A percentile compares a stretch with the other conserved stretches of the same genome.
Evolutionary conservation across 2,329 filamentous ascomycete species (phyloP).

Genomic region (Elsinoe australis): DNA sequence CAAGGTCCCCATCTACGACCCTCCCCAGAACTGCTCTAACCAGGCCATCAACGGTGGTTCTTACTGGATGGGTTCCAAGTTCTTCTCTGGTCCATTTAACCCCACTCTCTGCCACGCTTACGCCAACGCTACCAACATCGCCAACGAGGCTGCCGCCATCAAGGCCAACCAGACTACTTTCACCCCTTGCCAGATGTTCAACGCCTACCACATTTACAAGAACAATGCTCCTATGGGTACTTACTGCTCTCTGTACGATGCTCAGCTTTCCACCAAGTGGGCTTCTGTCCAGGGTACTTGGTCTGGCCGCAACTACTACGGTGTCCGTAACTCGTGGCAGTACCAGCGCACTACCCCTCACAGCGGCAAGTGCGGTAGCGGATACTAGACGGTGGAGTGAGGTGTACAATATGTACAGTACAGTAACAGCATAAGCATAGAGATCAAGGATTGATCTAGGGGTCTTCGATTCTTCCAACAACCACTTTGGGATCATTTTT

Average conservation of each 20-base stretch:
- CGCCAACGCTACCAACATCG: conserved; percentile 23
- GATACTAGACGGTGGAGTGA: not conserved
- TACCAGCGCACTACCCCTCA: conserved; percentile 17
- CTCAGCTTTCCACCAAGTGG: conserved; percentile 17
- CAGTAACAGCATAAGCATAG: no score
- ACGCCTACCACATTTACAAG: conserved; percentile 23
- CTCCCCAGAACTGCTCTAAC: conserved; percentile 17
- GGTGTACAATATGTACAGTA: no score
- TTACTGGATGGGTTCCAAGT: conserved; percentile 22
- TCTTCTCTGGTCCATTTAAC: conserved; percentile 26
- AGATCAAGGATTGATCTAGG: no score
- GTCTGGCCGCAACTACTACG: conserved; percentile 18
- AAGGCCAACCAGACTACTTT: conserved; percentile 17
- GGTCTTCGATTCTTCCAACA: no score
- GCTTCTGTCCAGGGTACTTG: conserved; percentile 19
- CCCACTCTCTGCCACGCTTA: conserved; percentile 24
- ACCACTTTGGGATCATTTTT: no score
- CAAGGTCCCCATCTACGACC: conserved; percentile 9
- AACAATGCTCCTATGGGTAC: conserved; percentile 21
- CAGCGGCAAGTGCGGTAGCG: conserved; percentile 17
- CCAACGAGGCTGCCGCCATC: conserved; percentile 20
- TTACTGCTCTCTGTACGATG: conserved; percentile 24
- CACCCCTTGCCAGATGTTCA: conserved; percentile 23
- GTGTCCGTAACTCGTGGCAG: conserved; percentile 18
- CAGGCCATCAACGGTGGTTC: conserved; percentile 11